Conservation (phyloP, 163 green algal genomes). For the Volvox carteri region DNA sequence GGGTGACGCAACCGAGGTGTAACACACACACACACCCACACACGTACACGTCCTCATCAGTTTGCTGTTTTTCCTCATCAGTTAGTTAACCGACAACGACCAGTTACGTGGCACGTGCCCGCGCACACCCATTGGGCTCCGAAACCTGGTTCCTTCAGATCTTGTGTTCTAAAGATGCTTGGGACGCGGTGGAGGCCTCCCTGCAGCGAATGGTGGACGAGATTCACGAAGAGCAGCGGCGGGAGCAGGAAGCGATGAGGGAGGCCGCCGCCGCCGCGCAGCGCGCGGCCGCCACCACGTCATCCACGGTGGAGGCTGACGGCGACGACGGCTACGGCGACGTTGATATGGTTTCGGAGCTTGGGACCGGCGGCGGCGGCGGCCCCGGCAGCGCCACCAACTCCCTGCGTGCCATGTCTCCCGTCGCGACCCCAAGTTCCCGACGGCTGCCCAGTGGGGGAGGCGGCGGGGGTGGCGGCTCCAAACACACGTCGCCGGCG, state of each 20-base stretch:
- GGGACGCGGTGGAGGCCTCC: constrained; percentile 24
- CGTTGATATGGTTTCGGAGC: constrained; percentile 14
- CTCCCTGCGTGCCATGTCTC: not conserved
- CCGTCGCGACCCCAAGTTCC: not conserved
- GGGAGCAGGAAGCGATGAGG: not conserved
- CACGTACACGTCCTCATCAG: not conserved
- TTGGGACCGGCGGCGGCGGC: not conserved
- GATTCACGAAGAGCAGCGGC: constrained; percentile 9
- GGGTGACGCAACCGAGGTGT: no score
- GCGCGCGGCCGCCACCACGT: not conserved
- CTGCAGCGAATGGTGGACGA: not conserved
- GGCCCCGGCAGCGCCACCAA: not conserved
- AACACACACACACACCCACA: not conserved
- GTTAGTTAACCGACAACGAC: no score
- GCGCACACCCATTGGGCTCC: no score
- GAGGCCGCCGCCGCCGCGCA: not conserved
- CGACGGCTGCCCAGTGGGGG: not conserved
- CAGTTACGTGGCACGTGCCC: no score
- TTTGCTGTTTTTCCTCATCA: no score
- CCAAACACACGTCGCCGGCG: not conserved
- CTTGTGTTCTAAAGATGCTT: constrained; percentile 43
- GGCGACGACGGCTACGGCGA: not conserved
- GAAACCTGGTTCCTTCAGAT: no score
- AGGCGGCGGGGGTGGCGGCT: not conserved
- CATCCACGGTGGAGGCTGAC: not conserved